Percentiles rank a stretch among this genome's conserved stretches.
phyloP scores from a whole-genome alignment of 768 basidiomycete species.

The Mycena pura region DNA sequence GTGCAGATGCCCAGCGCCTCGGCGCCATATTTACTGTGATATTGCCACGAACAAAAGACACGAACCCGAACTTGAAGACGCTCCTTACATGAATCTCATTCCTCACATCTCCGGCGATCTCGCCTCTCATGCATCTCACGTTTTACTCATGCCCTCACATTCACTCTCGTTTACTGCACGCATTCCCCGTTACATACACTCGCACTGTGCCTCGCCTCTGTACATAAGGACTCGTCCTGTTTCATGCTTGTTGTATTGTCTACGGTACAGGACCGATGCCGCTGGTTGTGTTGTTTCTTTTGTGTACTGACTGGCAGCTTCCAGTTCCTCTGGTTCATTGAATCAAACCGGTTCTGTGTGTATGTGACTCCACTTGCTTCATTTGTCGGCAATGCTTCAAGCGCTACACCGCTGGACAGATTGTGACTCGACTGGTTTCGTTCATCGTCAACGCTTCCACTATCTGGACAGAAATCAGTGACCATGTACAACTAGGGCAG shows the following conservation, averaged over 20 bases:
- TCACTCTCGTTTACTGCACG: slow-evolving; percentile 1
- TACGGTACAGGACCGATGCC: neutral
- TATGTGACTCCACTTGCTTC: no score
- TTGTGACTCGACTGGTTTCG: no score
- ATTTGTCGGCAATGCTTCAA: no score
- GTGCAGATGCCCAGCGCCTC: neutral
- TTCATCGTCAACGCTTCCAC: no score
- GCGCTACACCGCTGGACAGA: no score
- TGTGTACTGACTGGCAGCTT: slow-evolving; percentile 11
- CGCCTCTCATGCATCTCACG: neutral
- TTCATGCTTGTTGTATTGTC: slow-evolving; percentile 12
- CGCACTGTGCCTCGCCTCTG: slow-evolving; percentile 7
- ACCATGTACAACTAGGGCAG: no score
- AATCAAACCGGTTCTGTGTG: no score
- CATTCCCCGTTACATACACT: neutral
- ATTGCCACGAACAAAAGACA: slow-evolving; percentile 13
- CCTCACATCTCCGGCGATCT: slow-evolving; percentile 4
- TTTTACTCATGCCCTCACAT: neutral
- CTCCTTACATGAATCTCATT: slow-evolving; percentile 23
- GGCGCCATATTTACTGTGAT: neutral
- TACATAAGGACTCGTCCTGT: slow-evolving; percentile 10
- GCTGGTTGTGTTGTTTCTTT: slow-evolving; percentile 7
- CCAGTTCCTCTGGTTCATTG: no score
- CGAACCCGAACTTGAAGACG: neutral
- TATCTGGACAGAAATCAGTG: no score